Evolutionary conservation across 805 yeast genomes (phyloP).

Genomic region (Dipodascopsis uninucleata): DNA sequence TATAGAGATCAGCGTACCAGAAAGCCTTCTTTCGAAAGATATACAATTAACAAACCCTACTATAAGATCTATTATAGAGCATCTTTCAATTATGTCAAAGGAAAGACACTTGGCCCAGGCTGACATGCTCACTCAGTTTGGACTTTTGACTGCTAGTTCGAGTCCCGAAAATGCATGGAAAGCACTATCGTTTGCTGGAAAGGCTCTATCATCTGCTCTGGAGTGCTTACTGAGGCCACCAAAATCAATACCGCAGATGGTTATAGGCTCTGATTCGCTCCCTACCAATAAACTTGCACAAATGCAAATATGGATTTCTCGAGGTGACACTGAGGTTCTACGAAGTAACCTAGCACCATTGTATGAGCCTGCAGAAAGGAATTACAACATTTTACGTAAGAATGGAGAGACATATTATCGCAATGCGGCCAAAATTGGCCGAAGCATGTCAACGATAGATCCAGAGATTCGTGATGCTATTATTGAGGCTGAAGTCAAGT

Average conservation of each 20-base stretch:
- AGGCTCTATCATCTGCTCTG: constrained; percentile 14
- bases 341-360: constrained; percentile 24
- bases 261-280: constrained; percentile 13
- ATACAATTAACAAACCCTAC: no score
- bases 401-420: constrained; percentile 30
- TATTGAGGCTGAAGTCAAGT: constrained; percentile 16
- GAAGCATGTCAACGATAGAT: constrained; percentile 1
- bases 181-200: constrained; percentile 26
- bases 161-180: constrained; percentile 22
- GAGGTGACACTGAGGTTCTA: constrained; percentile 32
- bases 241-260: constrained; percentile 2
- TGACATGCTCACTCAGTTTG: constrained; percentile 29
- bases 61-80: no score
- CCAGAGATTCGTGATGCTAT: constrained; percentile 13
- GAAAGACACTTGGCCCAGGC: constrained; percentile 31
- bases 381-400: constrained; percentile 23
- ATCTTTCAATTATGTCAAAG: constrained; percentile 11
- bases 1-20: constrained; percentile 6
- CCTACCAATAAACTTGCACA: constrained; percentile 8
- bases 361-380: constrained; percentile 25
- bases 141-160: constrained; percentile 3
- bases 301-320: constrained; percentile 25
- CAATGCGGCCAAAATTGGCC: constrained; percentile 28
- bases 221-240: neutral
- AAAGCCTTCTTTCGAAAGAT: no score